phyloP scores from a whole-genome alignment of 495 filamentous ascomycete species.

The Penicillium pancosmium region DNA sequence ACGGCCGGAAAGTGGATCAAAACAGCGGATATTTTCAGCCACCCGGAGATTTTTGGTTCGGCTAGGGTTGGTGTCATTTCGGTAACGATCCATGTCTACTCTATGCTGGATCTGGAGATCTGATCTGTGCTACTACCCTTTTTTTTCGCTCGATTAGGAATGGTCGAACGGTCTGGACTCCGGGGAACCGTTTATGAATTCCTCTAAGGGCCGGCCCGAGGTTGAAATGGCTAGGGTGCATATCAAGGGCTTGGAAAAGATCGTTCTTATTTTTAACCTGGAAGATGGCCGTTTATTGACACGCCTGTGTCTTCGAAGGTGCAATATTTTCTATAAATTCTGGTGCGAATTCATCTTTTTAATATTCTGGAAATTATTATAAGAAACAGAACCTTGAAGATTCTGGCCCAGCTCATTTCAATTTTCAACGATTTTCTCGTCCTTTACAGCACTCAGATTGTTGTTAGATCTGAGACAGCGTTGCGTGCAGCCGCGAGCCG shows the following conservation, averaged over 20 bases:
- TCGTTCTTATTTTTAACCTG: background rate
- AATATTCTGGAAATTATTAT: background rate
- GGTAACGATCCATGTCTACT: constrained; percentile 19
- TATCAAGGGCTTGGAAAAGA: constrained; percentile 13
- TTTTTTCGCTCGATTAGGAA: background rate
- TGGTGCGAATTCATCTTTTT: background rate
- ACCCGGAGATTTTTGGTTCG: constrained; percentile 23
- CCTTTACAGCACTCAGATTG: constrained; percentile 8
- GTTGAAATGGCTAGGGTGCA: constrained; percentile 13
- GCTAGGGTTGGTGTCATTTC: constrained; percentile 27
- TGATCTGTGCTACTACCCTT: constrained; percentile 2
- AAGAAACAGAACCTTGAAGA: too few species aligned
- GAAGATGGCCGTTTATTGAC: background rate
- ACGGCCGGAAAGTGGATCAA: constrained; percentile 29
- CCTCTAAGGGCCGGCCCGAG: constrained; percentile 12
- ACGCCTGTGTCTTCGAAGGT: background rate
- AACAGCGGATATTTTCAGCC: constrained; percentile 3
- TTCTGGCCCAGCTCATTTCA: background rate
- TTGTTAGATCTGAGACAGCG: constrained; percentile 29
- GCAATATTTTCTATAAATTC: background rate
- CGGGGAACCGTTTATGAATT: constrained; percentile 5
- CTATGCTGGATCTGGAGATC: constrained; percentile 2
- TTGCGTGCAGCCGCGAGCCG: constrained; percentile 21
- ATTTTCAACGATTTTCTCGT: background rate
- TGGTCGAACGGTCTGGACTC: constrained; percentile 7